A percentile compares a stretch with the other conserved stretches of the same genome.
Evolutionary conservation across 768 basidiomycete species (phyloP).

Genomic region (Phanerodontia chrysosporium): DNA sequence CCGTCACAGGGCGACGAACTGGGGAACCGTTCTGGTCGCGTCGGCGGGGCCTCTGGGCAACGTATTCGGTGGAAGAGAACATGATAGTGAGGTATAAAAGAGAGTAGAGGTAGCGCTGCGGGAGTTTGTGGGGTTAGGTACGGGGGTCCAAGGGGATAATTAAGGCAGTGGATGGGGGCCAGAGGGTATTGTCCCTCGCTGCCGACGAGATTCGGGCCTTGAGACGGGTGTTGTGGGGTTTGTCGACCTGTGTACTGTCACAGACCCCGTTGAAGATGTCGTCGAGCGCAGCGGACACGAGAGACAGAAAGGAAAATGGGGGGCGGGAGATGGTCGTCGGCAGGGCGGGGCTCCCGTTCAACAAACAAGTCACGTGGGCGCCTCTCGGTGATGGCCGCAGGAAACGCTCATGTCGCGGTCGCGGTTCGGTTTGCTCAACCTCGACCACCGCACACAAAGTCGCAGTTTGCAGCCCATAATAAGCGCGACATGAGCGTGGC

Average conservation of each 20-base stretch:
- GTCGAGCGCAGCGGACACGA: not conserved
- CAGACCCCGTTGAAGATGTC: not conserved
- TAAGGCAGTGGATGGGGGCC: conserved; percentile 1
- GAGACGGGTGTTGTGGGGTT: not conserved
- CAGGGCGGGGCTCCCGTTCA: not conserved
- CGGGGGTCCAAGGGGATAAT: conserved; percentile 13
- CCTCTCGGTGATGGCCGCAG: not conserved
- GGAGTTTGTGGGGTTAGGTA: conserved; percentile 1
- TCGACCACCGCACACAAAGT: too few relatives aligned
- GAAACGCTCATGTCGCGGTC: too few relatives aligned
- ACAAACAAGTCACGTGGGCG: conserved; percentile 1
- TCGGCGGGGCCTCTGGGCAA: conserved; percentile 29
- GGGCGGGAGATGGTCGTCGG: not conserved
- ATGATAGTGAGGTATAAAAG: conserved; percentile 24
- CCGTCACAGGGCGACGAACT: conserved; percentile 19
- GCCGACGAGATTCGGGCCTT: not conserved
- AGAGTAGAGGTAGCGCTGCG: conserved; percentile 21
- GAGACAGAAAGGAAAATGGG: not conserved
- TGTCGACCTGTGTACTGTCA: not conserved
- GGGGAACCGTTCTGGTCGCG: conserved; percentile 31
- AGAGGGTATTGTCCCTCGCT: not conserved
- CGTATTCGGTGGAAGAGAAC: conserved; percentile 31
- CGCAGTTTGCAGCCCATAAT: too few relatives aligned
- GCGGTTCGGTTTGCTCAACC: too few relatives aligned
- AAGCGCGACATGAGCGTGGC: too few relatives aligned